phyloP scores from a whole-genome alignment of 176 grass and related monocot genomes.

The Phoenix dactylifera region DNA sequence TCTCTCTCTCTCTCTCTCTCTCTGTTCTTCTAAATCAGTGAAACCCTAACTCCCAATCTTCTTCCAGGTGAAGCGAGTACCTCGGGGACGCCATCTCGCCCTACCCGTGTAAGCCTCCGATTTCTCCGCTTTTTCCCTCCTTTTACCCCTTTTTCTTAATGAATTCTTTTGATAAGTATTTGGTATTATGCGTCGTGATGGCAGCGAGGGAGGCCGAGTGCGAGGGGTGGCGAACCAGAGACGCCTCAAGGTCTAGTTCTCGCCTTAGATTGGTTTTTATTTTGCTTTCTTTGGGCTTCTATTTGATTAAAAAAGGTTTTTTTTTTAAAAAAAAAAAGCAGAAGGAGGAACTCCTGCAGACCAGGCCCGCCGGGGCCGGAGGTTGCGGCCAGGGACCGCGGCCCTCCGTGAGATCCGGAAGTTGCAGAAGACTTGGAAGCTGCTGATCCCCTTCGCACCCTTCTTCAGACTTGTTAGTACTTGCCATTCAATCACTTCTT shows the following conservation, averaged over 20 bases:
- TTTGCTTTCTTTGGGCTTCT: neutral
- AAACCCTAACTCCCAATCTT: slow-evolving; percentile 2
- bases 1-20: neutral
- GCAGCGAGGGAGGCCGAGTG: no score
- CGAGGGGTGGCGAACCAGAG: no score
- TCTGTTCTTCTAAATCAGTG: neutral
- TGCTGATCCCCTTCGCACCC: slow-evolving; percentile 44
- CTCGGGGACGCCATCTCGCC: no score
- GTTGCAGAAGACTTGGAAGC: slow-evolving; percentile 33
- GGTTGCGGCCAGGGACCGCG: slow-evolving; percentile 41
- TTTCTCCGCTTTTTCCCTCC: no score
- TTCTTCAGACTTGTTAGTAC: slow-evolving; percentile 51
- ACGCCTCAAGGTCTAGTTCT: no score
- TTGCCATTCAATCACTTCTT: no score
- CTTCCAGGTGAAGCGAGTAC: slow-evolving; percentile 1
- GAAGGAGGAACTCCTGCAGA: slow-evolving; percentile 3
- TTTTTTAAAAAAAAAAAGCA: neutral
- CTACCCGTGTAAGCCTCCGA: no score
- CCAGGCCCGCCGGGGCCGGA: neutral
- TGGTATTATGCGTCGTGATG: no score
- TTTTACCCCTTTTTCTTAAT: neutral
- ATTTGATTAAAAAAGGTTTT: neutral
- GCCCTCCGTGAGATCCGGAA: slow-evolving; percentile 64
- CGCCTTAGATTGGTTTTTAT: neutral
- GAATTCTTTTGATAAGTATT: neutral